phyloP scores from a whole-genome alignment of 352 stramenopile genomes.

The Pythium vanterpoolii region DNA sequence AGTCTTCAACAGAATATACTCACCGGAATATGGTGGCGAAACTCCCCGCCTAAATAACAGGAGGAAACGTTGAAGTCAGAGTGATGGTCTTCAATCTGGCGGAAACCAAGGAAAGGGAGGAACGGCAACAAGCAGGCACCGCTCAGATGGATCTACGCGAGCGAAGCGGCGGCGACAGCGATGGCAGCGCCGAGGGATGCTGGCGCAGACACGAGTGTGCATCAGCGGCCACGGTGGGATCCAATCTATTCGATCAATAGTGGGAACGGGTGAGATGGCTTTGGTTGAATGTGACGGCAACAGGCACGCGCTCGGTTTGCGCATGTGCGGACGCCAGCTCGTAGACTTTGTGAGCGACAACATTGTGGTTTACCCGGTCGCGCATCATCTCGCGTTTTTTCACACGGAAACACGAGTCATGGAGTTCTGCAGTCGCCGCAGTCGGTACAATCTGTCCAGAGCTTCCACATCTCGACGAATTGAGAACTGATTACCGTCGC shows the following conservation, averaged over 20 bases:
- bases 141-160: background rate
- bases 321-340: conserved; percentile 23
- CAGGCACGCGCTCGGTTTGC: conserved; percentile 41
- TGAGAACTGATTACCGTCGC: conserved; percentile 63
- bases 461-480: conserved; percentile 67
- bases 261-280: background rate
- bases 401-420: conserved; percentile 55
- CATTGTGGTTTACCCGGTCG: conserved; percentile 60
- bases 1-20: too few relatives aligned
- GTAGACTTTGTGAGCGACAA: conserved; percentile 62
- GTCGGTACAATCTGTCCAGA: conserved; percentile 48
- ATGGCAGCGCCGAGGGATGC: background rate
- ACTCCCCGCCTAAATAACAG: background rate
- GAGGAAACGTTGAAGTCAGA: conserved; percentile 8
- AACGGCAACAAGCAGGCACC: background rate
- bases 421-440: conserved; percentile 68
- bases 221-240: conserved; percentile 15
- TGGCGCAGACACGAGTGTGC: conserved; percentile 14
- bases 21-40: too few relatives aligned
- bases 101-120: background rate
- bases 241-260: background rate
- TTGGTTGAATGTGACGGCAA: background rate
- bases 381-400: conserved; percentile 60
- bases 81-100: background rate
- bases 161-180: background rate